These are phyloP conservation scores for Albizia julibrissin DNA, from an alignment of 306 rosid genomes.

Conservation along the genomic window DNA sequence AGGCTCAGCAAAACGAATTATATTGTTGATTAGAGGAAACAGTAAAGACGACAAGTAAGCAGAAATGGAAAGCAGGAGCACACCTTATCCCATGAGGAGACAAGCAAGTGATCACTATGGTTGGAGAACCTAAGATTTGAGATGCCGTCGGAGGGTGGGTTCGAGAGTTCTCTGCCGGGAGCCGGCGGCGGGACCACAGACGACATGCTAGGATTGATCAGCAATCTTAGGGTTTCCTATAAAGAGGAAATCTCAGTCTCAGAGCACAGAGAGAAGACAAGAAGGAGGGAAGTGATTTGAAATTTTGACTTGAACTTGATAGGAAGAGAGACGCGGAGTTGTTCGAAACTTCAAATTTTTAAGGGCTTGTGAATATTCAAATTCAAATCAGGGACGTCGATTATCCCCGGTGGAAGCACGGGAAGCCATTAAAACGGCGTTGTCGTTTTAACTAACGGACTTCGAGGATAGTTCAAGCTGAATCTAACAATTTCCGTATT, in stretches of 20 bases:
- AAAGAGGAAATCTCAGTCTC: neutral
- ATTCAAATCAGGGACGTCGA: constrained; percentile 18
- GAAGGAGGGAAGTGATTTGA: constrained; percentile 48
- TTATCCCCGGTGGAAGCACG: neutral
- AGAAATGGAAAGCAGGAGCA: neutral
- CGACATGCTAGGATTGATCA: constrained; percentile 43
- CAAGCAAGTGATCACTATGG: constrained; percentile 82
- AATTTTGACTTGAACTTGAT: neutral
- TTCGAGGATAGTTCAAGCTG: neutral
- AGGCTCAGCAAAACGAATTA: neutral
- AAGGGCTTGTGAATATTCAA: neutral
- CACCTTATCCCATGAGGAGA: constrained; percentile 98
- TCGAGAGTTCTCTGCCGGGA: constrained; percentile 75
- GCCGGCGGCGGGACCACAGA: constrained; percentile 50
- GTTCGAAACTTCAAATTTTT: neutral
- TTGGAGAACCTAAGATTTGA: constrained; percentile 92
- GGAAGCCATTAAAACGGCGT: neutral
- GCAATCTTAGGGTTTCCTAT: neutral
- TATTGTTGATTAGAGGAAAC: neutral
- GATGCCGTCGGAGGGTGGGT: constrained; percentile 89
- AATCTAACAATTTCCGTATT: neutral
- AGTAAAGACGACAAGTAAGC: neutral
- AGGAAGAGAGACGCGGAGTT: neutral
- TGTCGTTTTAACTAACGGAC: neutral
- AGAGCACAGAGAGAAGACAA: neutral